Percentiles rank a stretch among this genome's conserved stretches.
Evolutionary conservation across 2,329 filamentous ascomycete species (phyloP).

Genomic region (Colletotrichum phormii): DNA sequence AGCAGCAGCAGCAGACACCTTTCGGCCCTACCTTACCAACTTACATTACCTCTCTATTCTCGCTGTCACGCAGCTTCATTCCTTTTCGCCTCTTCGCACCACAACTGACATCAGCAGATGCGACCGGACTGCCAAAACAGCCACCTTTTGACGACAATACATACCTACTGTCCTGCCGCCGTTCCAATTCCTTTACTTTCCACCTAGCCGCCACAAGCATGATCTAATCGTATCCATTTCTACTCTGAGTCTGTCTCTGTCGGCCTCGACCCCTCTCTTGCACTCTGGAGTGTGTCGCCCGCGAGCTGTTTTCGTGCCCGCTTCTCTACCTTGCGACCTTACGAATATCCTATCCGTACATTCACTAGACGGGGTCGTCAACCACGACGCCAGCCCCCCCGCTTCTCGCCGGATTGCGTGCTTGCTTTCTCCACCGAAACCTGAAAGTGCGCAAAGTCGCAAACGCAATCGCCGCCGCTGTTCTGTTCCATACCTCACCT

Average conservation of each 20-base stretch:
- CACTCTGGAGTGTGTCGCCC: not conserved
- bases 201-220: constrained; percentile 10
- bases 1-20: not conserved
- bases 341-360: not conserved
- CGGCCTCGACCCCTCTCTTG: not conserved
- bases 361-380: not conserved
- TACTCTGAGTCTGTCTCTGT: constrained; percentile 3
- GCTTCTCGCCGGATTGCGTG: not conserved
- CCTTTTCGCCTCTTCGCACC: constrained; percentile 3
- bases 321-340: not conserved
- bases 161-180: not conserved
- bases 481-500: not conserved
- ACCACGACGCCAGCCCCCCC: constrained; percentile 7
- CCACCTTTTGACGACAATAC: not conserved
- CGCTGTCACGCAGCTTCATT: constrained; percentile 10
- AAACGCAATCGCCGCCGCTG: not conserved
- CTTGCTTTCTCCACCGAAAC: not conserved
- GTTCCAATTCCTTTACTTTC: constrained; percentile 7
- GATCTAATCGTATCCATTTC: constrained; percentile 14
- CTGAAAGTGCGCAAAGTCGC: not conserved
- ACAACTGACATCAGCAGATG: not conserved
- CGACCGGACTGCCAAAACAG: constrained; percentile 4
- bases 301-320: not conserved
- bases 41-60: not conserved
- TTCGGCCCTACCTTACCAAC: constrained; percentile 10